phyloP scores from a whole-genome alignment of 2,329 filamentous ascomycete genomes.

The Lasiodiplodia sp. region DNA sequence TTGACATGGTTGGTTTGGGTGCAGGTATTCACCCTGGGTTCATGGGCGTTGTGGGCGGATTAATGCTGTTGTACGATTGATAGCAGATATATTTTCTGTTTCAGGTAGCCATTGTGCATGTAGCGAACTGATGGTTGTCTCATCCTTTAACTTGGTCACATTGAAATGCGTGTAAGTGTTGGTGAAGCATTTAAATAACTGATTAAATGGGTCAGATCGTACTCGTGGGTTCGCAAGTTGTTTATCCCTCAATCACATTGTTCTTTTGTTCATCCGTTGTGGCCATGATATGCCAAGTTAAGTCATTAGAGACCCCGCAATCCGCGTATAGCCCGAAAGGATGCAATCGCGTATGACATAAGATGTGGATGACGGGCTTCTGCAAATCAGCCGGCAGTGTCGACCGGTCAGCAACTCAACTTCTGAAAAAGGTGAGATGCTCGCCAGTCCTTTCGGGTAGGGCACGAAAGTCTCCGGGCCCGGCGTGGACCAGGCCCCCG shows the following conservation, averaged over 20 bases:
- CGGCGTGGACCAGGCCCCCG: background rate
- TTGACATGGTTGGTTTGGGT: conserved; percentile 5
- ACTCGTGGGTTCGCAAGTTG: too few species aligned
- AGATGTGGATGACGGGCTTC: background rate
- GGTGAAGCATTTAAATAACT: too few species aligned
- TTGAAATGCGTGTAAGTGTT: background rate
- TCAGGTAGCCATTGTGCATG: conserved; percentile 10
- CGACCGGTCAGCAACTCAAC: background rate
- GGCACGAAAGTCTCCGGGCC: background rate
- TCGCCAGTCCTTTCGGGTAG: background rate
- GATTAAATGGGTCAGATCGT: too few species aligned
- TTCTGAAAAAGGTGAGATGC: background rate
- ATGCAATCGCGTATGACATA: background rate
- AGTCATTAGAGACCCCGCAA: background rate
- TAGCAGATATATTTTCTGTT: background rate
- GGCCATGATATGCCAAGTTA: background rate
- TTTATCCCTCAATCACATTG: too few species aligned
- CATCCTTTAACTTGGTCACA: background rate
- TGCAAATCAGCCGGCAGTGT: background rate
- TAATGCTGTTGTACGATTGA: background rate
- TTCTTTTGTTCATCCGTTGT: too few species aligned
- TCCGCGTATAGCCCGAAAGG: background rate
- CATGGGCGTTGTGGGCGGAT: conserved; percentile 13
- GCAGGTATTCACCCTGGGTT: conserved; percentile 7
- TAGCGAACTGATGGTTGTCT: background rate